Evolutionary conservation across 139 green algal genomes (phyloP).

Genomic region (Yamagishiella unicocca): DNA sequence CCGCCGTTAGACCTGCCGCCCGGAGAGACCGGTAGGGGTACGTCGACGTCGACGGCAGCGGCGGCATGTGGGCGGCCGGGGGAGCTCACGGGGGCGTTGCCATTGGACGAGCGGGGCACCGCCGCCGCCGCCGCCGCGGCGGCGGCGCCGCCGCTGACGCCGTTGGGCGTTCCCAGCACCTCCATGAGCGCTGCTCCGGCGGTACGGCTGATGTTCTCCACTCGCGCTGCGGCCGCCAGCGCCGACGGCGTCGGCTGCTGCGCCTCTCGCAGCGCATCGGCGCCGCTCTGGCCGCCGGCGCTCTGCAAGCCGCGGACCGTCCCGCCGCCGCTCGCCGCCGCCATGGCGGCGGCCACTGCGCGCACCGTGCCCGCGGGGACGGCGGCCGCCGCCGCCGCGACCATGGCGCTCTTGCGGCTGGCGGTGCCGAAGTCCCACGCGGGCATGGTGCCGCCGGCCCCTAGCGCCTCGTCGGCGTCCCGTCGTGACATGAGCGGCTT

Average conservation of each 20-base stretch:
- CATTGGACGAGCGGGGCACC: too few species aligned
- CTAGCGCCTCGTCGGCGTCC: neutral
- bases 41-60: too few species aligned
- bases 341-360: neutral
- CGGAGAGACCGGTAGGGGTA: neutral
- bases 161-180: slow-evolving; percentile 1
- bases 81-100: too few species aligned
- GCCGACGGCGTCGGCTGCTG: neutral
- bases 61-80: too few species aligned
- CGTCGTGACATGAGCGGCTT: slow-evolving; percentile 43
- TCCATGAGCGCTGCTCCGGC: slow-evolving; percentile 43
- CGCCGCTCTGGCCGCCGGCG: too few species aligned
- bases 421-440: slow-evolving; percentile 67
- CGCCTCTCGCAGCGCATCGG: slow-evolving; percentile 28
- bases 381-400: neutral
- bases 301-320: too few species aligned
- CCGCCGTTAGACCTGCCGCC: neutral
- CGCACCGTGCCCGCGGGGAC: slow-evolving; percentile 6
- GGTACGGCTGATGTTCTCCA: neutral
- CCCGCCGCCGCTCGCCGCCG: neutral
- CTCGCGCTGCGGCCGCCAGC: neutral
- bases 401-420: slow-evolving; percentile 15
- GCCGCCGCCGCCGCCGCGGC: neutral
- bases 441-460: slow-evolving; percentile 51
- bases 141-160: neutral